Evolutionary conservation across 257 asterid species (phyloP).

Genomic region (Petrea volubilis): DNA sequence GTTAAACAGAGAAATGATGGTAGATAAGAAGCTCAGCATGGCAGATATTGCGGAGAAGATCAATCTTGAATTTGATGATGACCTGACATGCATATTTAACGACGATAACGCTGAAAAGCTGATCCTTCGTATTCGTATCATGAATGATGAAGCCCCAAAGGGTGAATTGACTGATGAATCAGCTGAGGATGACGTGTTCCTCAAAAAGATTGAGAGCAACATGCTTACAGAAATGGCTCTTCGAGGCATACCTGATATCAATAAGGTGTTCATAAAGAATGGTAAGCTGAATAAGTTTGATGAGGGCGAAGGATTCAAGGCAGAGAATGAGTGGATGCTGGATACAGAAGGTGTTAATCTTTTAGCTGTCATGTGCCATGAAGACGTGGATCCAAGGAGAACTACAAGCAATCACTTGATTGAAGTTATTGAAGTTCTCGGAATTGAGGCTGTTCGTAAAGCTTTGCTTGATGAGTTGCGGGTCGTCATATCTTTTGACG

Average conservation of each 20-base stretch:
- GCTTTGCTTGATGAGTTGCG: constrained; percentile 94
- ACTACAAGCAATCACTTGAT: constrained; percentile 96
- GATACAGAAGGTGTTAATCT: constrained; percentile 99
- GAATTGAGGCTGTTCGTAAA: constrained; percentile 96
- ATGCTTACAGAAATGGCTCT: constrained; percentile 99
- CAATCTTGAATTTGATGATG: constrained; percentile 88
- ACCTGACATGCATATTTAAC: constrained; percentile 87
- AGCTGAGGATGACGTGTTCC: constrained; percentile 97
- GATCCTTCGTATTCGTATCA: constrained; percentile 97
- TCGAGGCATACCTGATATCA: constrained; percentile 96
- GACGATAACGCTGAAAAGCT: constrained; percentile 98
- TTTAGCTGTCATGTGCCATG: constrained; percentile 90
- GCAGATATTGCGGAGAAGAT: constrained; percentile 99
- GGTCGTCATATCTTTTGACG: constrained; percentile 96
- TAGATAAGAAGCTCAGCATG: constrained; percentile 98
- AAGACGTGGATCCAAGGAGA: constrained; percentile 86
- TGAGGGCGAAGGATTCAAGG: constrained; percentile 77
- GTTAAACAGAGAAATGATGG: constrained; percentile 99
- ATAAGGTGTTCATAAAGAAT: constrained; percentile 93
- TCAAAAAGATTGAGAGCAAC: constrained; percentile 94
- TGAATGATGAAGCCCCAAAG: constrained; percentile 98
- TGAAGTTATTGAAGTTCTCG: constrained; percentile 96
- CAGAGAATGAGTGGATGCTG: constrained; percentile 96
- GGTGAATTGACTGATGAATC: constrained; percentile 86
- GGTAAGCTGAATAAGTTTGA: constrained; percentile 75